Percentiles rank a stretch among this genome's conserved stretches.
These are phyloP conservation scores for Mediolabrus comicus DNA, from an alignment of 108 stramenopile genomes.

Conservation along the genomic window DNA sequence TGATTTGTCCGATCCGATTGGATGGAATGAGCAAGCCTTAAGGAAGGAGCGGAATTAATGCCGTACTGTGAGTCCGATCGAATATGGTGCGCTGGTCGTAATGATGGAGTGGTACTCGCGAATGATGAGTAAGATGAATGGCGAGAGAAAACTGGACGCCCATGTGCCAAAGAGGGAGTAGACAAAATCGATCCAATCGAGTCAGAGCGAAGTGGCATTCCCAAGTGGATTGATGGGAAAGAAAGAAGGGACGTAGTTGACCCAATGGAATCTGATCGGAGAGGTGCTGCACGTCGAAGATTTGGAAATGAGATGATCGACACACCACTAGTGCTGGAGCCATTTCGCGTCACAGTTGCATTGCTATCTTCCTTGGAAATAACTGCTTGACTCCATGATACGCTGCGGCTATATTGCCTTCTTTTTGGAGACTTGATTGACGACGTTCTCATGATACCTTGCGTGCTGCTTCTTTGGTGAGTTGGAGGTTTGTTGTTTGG, in stretches of 20 bases:
- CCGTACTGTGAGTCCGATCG: constrained; percentile 34
- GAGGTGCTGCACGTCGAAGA: constrained; percentile 28
- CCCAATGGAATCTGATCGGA: constrained; percentile 41
- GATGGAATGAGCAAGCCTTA: neutral
- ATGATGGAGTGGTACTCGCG: neutral
- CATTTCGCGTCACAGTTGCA: neutral
- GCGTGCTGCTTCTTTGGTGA: constrained; percentile 31
- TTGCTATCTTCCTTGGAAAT: constrained; percentile 20
- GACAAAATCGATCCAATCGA: constrained; percentile 29
- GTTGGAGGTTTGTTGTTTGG: neutral
- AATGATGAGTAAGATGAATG: constrained; percentile 10
- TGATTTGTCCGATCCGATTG: neutral
- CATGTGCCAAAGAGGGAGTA: constrained; percentile 15
- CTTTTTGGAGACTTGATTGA: constrained; percentile 5
- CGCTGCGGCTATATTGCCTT: constrained; percentile 39
- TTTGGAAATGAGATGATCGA: constrained; percentile 48
- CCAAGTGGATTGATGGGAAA: constrained; percentile 27
- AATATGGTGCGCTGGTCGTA: constrained; percentile 21
- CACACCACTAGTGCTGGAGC: constrained; percentile 11
- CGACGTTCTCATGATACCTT: constrained; percentile 33
- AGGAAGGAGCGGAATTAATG: neutral
- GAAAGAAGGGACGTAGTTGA: constrained; percentile 15
- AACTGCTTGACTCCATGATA: constrained; percentile 41
- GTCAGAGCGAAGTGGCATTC: constrained; percentile 34
- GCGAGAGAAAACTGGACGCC: constrained; percentile 25